Evolutionary conservation across 305 asterid genomes (phyloP), one percentile per base, ranked within the genome.

Genomic region (Fraxinus paxiana): DNA sequence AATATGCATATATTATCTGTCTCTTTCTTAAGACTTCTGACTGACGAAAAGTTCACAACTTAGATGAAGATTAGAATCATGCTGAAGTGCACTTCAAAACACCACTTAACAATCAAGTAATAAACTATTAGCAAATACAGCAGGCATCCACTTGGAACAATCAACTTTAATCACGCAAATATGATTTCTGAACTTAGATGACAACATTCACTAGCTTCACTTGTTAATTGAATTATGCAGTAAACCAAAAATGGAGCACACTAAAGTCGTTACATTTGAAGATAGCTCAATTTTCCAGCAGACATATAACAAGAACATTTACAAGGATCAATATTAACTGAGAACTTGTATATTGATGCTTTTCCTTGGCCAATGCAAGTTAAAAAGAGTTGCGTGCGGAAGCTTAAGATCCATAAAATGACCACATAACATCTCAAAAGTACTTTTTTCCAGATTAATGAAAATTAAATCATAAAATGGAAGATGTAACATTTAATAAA

Each of bases 331-430:
- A n/a, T 48, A 46, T 48, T 48, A 48, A 48, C 22, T 48, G 61
- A 48, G 8, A 48, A 48, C 61, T 48, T 48, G 22, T 4, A n/a
- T 48, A 48, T 48, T n/a, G 51, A 13, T 34, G 18, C 6, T 59
- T 75, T 80, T 77, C 34, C 54, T 43, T 59, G 67, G 26, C 71
- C 30, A 65, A 76, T 48, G 80, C 80, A 81, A 79, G 33, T 34
- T 31, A 77, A 10, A 61, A 20, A 20, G 71, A 61, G 71, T 7
- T 9, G 71, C 33, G 22, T 22, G 33, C 33, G 9, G 33, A 61
- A 61, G n/a, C n/a, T n/a, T n/a, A n/a, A n/a, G n/a, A n/a, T 22
- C 71, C 6, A 6, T 7, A 22, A 61, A 61, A 61, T 8, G 71
- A 61, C 67, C 33, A 20, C 33, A 22, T 9, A 61, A 61, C 2